A percentile compares a stretch with the other conserved stretches of the same genome.
Evolutionary conservation across 139 green algal genomes (phyloP).

Genomic region (Tetradesmus obliquus): DNA sequence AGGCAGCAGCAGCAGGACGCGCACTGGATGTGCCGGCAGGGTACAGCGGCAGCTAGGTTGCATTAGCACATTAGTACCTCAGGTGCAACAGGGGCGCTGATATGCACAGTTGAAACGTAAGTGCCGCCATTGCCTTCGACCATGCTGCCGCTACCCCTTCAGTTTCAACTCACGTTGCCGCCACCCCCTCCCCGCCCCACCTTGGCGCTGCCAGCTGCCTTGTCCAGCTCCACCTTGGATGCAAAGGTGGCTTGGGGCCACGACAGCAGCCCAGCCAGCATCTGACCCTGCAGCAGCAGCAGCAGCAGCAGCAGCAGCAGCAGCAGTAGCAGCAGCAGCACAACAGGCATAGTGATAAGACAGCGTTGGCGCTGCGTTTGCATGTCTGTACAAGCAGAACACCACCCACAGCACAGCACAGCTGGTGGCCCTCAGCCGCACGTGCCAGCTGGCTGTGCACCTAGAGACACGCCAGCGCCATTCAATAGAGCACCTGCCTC

Average conservation of each 20-base stretch:
- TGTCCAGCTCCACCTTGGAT: slow-evolving; percentile 79
- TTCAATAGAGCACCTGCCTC: not conserved
- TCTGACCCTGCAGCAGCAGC: slow-evolving; percentile 79
- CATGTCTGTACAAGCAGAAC: not conserved
- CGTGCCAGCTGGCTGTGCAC: not conserved
- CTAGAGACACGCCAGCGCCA: not conserved
- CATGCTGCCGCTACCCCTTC: not conserved
- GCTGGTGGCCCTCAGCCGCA: not conserved
- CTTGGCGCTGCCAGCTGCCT: slow-evolving; percentile 39
- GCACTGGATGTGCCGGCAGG: not conserved
- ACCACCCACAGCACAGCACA: not conserved
- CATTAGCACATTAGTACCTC: no score
- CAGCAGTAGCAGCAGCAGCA: not conserved
- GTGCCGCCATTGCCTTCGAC: no score
- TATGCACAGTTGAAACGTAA: no score
- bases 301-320: not conserved
- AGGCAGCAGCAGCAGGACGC: not conserved
- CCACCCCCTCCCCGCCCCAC: not conserved
- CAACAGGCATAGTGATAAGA: no score
- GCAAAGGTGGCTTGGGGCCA: slow-evolving; percentile 97
- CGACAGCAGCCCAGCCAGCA: slow-evolving; percentile 88
- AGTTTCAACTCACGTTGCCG: not conserved
- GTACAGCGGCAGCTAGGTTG: no score
- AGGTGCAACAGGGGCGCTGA: no score
- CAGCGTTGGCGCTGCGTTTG: no score